Percentiles rank a stretch among this genome's conserved stretches.
phyloP scores from a whole-genome alignment of 331 rosid genomes.

The Malus hybrid region DNA sequence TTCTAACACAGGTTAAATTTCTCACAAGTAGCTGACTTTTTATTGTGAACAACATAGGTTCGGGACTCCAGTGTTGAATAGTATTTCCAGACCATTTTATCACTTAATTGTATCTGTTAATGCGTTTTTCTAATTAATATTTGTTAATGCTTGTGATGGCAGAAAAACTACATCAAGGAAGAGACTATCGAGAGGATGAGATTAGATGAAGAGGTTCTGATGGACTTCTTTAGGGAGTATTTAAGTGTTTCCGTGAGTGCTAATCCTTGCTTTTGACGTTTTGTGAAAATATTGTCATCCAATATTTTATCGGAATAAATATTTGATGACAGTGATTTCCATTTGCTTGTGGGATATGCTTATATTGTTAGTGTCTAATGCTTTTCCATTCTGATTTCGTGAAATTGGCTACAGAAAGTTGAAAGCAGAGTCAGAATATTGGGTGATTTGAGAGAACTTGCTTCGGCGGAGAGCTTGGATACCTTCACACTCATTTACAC shows the following conservation, averaged over 20 bases:
- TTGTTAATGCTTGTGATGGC: conserved; percentile 17
- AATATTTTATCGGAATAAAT: not conserved
- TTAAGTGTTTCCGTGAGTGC: conserved; percentile 76
- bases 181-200: conserved; percentile 95
- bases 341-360: not conserved
- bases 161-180: conserved; percentile 88
- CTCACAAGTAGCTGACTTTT: not conserved
- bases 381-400: conserved; percentile 21
- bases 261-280: not conserved
- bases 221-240: conserved; percentile 94
- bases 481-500: conserved; percentile 78
- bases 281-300: not conserved
- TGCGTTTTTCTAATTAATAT: no score
- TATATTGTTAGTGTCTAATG: not conserved
- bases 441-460: conserved; percentile 87
- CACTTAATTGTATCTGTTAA: conserved; percentile 1
- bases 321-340: not conserved
- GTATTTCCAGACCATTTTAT: not conserved
- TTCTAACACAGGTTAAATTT: conserved; percentile 69
- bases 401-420: conserved; percentile 59
- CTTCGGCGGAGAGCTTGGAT: conserved; percentile 96
- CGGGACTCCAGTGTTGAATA: not conserved
- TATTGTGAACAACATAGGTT: not conserved
- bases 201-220: conserved; percentile 91
- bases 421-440: conserved; percentile 76